A percentile compares a stretch with the other conserved stretches of the same genome.
phyloP scores from a whole-genome alignment of 2,329 filamentous ascomycete species.

The Penicillium sp. region DNA sequence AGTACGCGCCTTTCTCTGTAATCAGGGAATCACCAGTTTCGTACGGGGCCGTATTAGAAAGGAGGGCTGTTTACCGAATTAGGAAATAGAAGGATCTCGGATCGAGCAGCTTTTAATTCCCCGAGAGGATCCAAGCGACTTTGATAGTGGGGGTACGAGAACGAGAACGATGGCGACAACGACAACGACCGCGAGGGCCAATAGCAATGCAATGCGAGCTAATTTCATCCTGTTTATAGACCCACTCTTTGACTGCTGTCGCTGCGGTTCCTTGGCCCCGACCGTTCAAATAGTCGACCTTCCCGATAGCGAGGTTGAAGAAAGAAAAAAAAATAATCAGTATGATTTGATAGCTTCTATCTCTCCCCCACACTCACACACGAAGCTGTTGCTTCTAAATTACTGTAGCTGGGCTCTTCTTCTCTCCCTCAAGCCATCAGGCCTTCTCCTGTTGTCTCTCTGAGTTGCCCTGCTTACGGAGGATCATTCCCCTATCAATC shows the following conservation, averaged over 20 bases:
- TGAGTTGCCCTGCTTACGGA: background rate
- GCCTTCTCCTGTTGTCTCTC: background rate
- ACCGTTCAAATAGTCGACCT: background rate
- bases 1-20: too few relatives aligned
- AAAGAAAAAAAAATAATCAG: background rate
- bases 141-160: conserved; percentile 18
- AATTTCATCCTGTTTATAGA: background rate
- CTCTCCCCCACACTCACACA: background rate
- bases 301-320: background rate
- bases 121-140: conserved; percentile 4
- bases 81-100: background rate
- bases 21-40: too few relatives aligned
- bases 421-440: background rate
- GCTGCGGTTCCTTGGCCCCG: conserved; percentile 3
- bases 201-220: background rate
- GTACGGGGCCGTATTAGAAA: too few relatives aligned
- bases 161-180: conserved; percentile 23
- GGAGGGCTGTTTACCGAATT: background rate
- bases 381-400: background rate
- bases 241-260: background rate
- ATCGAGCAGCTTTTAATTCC: background rate
- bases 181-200: conserved; percentile 25
- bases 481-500: background rate
- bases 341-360: background rate
- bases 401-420: background rate